A percentile compares a stretch with the other conserved stretches of the same genome.
Conservation (phyloP, 2,329 filamentous ascomycete species). For the Tetracladium maxilliforme region DNA sequence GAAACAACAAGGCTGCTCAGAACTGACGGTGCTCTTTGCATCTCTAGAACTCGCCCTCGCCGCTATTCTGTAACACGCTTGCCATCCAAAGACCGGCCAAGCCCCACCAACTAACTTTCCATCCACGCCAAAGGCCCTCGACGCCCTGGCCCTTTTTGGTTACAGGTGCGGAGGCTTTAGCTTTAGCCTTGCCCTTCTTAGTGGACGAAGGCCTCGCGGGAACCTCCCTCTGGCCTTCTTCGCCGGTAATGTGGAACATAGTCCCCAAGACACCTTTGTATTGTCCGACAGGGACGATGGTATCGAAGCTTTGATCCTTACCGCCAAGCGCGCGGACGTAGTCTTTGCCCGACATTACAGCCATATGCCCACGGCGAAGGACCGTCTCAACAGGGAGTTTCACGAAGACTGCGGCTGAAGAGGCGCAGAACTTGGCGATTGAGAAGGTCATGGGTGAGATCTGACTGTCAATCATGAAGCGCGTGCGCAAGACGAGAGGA, state of each 20-base stretch:
- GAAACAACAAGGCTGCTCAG: conserved; percentile 2
- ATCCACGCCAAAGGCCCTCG: conserved; percentile 39
- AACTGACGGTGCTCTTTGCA: conserved; percentile 15
- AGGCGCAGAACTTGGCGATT: conserved; percentile 67
- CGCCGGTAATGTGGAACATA: conserved; percentile 72
- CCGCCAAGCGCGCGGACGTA: conserved; percentile 29
- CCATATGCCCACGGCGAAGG: conserved; percentile 73
- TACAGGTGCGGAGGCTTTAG: conserved; percentile 3
- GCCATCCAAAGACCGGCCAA: conserved; percentile 39
- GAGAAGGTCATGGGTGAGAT: conserved; percentile 72
- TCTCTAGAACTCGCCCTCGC: conserved; percentile 12
- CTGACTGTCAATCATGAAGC: conserved; percentile 69
- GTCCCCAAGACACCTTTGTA: conserved; percentile 85
- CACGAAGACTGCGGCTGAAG: conserved; percentile 65
- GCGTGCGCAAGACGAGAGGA: conserved; percentile 74
- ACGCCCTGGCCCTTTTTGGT: conserved; percentile 32
- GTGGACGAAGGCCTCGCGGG: conserved; percentile 1
- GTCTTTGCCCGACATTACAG: conserved; percentile 43
- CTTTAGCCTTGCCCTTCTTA: conserved; percentile 2
- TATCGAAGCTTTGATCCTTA: conserved; percentile 36
- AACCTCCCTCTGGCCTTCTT: conserved; percentile 46
- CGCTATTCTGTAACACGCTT: conserved; percentile 28
- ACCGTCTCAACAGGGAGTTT: conserved; percentile 89
- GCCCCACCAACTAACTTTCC: conserved; percentile 39
- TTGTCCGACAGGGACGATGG: conserved; percentile 64